These are phyloP conservation scores for Cyanidiococcus yangmingshanensis DNA, from an alignment of 23 red algal genomes.

Conservation along the genomic window DNA sequence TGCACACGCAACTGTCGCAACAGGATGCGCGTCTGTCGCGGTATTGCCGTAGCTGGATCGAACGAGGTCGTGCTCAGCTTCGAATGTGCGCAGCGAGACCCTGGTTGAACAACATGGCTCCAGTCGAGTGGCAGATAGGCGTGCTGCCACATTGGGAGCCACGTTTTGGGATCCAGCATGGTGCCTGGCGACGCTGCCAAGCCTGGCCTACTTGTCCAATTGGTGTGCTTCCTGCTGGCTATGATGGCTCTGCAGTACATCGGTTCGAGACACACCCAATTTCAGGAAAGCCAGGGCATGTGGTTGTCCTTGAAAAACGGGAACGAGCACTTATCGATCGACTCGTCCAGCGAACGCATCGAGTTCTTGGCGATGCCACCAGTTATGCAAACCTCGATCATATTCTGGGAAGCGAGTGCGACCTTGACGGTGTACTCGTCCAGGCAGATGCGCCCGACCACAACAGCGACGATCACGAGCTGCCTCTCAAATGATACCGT, in stretches of 20 bases:
- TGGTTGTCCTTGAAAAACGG: not conserved
- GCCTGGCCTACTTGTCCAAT: not conserved
- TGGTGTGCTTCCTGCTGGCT: not conserved
- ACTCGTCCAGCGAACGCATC: not conserved
- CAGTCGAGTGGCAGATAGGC: not conserved
- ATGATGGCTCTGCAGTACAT: not conserved
- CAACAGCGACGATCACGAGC: no score
- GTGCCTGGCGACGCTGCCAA: constrained; percentile 5
- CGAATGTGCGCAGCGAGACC: not conserved
- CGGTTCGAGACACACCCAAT: not conserved
- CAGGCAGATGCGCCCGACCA: no score
- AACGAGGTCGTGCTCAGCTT: not conserved
- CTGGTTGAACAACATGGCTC: not conserved
- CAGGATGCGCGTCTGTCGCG: not conserved
- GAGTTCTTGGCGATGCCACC: no score
- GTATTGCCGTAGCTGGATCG: not conserved
- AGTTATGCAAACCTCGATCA: no score
- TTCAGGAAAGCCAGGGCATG: not conserved
- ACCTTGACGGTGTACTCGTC: no score
- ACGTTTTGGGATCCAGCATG: not conserved
- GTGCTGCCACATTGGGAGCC: not conserved
- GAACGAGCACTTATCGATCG: not conserved
- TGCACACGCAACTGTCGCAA: not conserved
- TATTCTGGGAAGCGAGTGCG: no score
- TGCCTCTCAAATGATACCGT: no score